Evolutionary conservation across 75 land plant genomes (phyloP), one percentile per base, ranked within the genome.

Genomic region (Larix kaempferi): DNA sequence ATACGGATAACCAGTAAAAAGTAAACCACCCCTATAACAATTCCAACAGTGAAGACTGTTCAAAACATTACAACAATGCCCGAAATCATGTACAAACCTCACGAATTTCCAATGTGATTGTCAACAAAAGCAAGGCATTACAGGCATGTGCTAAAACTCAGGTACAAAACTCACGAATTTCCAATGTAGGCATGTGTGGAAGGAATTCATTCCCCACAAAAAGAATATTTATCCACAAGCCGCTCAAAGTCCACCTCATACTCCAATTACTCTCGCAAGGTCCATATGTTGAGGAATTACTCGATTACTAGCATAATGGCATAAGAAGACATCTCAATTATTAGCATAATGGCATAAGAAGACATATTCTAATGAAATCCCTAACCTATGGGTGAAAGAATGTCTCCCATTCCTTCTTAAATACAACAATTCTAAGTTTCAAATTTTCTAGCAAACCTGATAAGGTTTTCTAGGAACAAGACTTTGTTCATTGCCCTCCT

Each of bases 151-250:
- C 29, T 19, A 22, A 15, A 64, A 49, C 66, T 22, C 5, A 14
- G 14, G 3, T 49, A 79, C 86, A 75, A 80, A 96, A 97, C 98
- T 96, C 99, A 69, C 98, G 85, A 39, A 96, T 96, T 76, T 96
- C 99, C 81, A 96, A 81, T 6, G n/a, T n/a, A 13, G 99, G 99
- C 99, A 94, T 92, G 82, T 94, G 99, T 41, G 99, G 99, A 37
- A 96, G 93, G 79, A 96, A 96, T 75, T 96, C 99, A 84, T 96
- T 96, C 56, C 99, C 99, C 67, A 96, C 99, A 88, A 96, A 96
- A 64, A 96, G 94, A 78, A n/a, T n/a, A n/a, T n/a, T 96, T 98
- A 79, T 96, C 99, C 37, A 96, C 84, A 13, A 96, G 56, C 11
- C 99, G 76, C 69, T 96, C 99, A 84, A 96, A 92, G 65, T 92